A percentile compares a stretch with the other conserved stretches of the same genome.
These are phyloP conservation scores for Tolypocladium tundrense DNA, from an alignment of 2,329 filamentous ascomycete species.

Conservation along the genomic window DNA sequence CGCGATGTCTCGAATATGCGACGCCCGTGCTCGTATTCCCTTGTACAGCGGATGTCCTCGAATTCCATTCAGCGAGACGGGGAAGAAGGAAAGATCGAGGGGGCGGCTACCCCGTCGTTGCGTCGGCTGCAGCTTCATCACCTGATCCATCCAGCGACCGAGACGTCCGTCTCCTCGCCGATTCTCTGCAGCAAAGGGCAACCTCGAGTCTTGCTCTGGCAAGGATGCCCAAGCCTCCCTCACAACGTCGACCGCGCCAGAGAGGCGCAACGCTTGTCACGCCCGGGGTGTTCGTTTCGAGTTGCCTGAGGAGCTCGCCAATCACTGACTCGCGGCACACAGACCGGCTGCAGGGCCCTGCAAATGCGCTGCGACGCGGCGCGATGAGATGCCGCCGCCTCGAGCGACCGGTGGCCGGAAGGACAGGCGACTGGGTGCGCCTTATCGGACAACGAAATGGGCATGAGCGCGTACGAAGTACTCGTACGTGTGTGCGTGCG, in stretches of 20 bases:
- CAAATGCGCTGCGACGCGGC: not conserved
- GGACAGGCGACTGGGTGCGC: not conserved
- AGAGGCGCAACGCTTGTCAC: not conserved
- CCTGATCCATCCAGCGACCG: not conserved
- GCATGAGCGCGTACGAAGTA: not conserved
- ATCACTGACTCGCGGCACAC: not conserved
- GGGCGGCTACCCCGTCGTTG: not conserved
- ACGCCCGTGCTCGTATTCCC: not conserved
- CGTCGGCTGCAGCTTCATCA: not conserved
- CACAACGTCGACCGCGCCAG: not conserved
- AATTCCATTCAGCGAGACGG: not conserved
- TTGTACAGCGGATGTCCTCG: no score
- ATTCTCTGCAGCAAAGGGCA: not conserved
- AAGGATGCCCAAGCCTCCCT: not conserved
- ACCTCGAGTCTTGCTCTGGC: not conserved
- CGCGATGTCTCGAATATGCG: not conserved
- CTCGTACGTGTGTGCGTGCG: not conserved
- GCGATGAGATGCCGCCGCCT: not conserved
- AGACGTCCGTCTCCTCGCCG: not conserved
- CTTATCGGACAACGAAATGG: not conserved
- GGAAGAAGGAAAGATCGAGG: not conserved
- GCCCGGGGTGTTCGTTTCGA: not conserved
- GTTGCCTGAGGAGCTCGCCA: not conserved
- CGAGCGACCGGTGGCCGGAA: not conserved
- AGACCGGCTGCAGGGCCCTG: not conserved